These are phyloP conservation scores for Juglanconis oblonga DNA, from an alignment of 2,329 filamentous ascomycete genomes.

Conservation along the genomic window DNA sequence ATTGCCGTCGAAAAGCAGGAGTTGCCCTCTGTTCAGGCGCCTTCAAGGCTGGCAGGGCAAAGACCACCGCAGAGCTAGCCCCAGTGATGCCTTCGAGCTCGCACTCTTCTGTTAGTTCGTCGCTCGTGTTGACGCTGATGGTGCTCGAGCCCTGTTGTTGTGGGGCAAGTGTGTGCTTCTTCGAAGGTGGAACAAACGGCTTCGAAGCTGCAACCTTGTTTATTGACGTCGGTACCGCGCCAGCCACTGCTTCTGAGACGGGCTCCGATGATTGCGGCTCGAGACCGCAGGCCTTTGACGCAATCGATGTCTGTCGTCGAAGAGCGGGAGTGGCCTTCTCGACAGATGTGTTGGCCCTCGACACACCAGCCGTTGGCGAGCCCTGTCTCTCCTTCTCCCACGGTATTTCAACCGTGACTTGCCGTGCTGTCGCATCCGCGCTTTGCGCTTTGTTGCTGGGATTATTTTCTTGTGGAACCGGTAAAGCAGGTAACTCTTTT, in stretches of 20 bases:
- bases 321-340: background rate
- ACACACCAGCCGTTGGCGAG: background rate
- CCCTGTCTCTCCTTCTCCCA: too few relatives aligned
- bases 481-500: background rate
- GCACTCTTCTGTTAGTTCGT: background rate
- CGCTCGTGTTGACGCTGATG: background rate
- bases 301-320: background rate
- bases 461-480: background rate
- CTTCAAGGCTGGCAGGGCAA: background rate
- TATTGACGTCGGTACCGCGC: background rate
- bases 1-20: background rate
- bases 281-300: background rate
- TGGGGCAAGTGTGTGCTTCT: background rate
- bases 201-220: background rate
- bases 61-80: background rate
- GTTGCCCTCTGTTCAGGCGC: background rate
- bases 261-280: background rate
- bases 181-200: background rate
- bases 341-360: background rate
- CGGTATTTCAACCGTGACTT: background rate
- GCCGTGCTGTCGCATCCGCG: background rate
- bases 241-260: background rate
- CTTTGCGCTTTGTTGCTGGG: background rate
- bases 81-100: background rate
- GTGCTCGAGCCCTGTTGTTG: background rate